phyloP scores from a whole-genome alignment of 2,329 filamentous ascomycete species.

The Neoscytalidium dimidiatum region DNA sequence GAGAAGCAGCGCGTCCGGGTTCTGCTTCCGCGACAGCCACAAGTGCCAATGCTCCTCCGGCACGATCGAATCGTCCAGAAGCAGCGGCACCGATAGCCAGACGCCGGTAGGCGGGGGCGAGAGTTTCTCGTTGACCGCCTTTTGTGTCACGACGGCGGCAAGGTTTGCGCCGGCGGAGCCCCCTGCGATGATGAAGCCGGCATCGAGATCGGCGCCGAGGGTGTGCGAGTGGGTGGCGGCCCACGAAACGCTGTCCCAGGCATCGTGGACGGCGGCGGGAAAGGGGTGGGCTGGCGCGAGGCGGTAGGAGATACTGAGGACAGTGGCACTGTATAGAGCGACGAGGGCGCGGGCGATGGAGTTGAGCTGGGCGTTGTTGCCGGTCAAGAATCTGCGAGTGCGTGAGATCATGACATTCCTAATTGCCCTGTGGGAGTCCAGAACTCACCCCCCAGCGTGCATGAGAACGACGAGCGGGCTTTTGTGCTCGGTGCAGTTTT shows the following conservation, averaged over 20 bases:
- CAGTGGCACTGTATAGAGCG: conserved; percentile 17
- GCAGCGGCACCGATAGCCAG: background rate
- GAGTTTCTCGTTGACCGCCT: background rate
- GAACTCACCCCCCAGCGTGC: too few species aligned
- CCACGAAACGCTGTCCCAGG: conserved; percentile 34
- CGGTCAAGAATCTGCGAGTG: too few species aligned
- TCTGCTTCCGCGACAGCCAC: background rate
- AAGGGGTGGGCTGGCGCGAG: conserved; percentile 40
- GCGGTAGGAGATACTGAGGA: conserved; percentile 39
- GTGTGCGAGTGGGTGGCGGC: conserved; percentile 16
- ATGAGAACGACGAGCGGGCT: too few species aligned
- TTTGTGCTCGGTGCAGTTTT: too few species aligned
- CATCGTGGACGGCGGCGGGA: conserved; percentile 37
- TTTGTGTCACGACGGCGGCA: background rate
- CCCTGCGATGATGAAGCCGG: background rate
- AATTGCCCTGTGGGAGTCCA: too few species aligned
- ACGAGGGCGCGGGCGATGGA: too few species aligned
- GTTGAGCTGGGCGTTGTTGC: too few species aligned
- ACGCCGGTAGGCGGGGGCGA: background rate
- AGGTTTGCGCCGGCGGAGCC: background rate
- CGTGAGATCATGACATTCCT: too few species aligned
- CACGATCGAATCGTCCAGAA: background rate
- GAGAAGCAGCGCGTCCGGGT: background rate
- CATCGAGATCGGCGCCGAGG: background rate
- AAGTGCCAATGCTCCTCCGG: background rate